These are phyloP conservation scores for Penicillium ucsense DNA, from an alignment of 495 filamentous ascomycete species.

Conservation along the genomic window DNA sequence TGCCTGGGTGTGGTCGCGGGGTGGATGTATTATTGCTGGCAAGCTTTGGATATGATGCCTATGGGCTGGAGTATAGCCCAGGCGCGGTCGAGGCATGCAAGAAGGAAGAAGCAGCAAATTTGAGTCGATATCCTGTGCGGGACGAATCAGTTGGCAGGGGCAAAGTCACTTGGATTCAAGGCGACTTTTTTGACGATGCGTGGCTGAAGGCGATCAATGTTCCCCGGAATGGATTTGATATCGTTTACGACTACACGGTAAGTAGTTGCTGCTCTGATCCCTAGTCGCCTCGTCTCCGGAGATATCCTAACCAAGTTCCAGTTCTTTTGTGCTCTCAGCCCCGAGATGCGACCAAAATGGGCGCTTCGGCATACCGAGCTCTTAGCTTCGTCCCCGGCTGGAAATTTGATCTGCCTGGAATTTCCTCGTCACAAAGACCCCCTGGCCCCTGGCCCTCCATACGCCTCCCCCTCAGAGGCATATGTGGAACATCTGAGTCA, in stretches of 20 bases:
- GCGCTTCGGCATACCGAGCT: constrained; percentile 55
- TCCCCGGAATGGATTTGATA: constrained; percentile 52
- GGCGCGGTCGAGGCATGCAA: constrained; percentile 46
- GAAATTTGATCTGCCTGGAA: constrained; percentile 67
- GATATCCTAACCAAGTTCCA: constrained; percentile 21
- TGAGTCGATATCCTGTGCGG: constrained; percentile 35
- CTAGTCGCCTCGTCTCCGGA: too few relatives aligned
- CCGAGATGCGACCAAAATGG: constrained; percentile 57
- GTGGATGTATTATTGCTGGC: constrained; percentile 66
- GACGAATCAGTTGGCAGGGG: constrained; percentile 42
- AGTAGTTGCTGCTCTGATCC: constrained; percentile 6
- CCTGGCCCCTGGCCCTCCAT: constrained; percentile 59
- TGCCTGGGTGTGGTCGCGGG: constrained; percentile 68
- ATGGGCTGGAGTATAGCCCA: constrained; percentile 58
- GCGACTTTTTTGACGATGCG: constrained; percentile 64
- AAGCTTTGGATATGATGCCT: constrained; percentile 61
- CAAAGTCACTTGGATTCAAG: constrained; percentile 47
- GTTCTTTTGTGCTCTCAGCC: constrained; percentile 76
- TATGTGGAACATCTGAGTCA: constrained; percentile 58
- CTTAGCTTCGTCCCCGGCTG: constrained; percentile 43
- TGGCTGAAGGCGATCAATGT: constrained; percentile 42
- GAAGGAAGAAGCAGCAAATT: constrained; percentile 31
- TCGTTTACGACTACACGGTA: constrained; percentile 83
- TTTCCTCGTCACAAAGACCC: constrained; percentile 65
- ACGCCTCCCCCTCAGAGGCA: constrained; percentile 47